Conservation (phyloP, 805 yeast genomes). For the Metschnikowia anglica region DNA sequence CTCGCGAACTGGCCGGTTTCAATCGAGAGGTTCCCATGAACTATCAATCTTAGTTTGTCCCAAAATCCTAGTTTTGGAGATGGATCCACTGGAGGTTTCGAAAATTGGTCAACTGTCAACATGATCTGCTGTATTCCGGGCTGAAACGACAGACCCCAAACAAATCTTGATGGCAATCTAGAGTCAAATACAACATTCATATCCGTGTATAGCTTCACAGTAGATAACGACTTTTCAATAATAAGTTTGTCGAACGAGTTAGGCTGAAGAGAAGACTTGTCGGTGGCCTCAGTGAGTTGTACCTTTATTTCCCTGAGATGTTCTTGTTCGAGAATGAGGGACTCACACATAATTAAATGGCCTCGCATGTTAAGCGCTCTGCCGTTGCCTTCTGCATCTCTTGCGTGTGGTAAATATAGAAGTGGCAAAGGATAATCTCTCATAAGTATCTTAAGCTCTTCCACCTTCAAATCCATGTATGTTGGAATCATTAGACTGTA, state of each 20-base stretch:
- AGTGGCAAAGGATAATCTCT: constrained; percentile 88
- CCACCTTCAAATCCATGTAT: constrained; percentile 51
- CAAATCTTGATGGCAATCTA: constrained; percentile 57
- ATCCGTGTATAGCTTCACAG: constrained; percentile 70
- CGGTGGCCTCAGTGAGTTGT: constrained; percentile 53
- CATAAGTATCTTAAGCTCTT: constrained; percentile 66
- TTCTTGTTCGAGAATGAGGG: constrained; percentile 46
- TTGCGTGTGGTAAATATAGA: constrained; percentile 61
- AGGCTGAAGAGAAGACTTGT: constrained; percentile 28
- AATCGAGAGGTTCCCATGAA: constrained; percentile 70
- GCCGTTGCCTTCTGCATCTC: constrained; percentile 20
- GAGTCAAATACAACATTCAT: constrained; percentile 56
- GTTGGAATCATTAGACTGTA: constrained; percentile 72
- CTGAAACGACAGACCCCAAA: constrained; percentile 84
- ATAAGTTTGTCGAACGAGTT: constrained; percentile 35
- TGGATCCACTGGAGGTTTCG: constrained; percentile 88
- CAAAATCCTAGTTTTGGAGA: constrained; percentile 85
- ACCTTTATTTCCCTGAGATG: constrained; percentile 61
- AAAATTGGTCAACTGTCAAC: constrained; percentile 74
- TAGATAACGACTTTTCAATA: constrained; percentile 73
- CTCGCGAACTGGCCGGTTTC: constrained; percentile 48
- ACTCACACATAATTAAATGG: constrained; percentile 68
- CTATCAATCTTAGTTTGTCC: constrained; percentile 78
- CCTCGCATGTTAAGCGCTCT: constrained; percentile 48
- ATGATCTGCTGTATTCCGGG: constrained; percentile 81